Evolutionary conservation across 495 filamentous ascomycete genomes (phyloP).

Genomic region (Penicillium parvum): DNA sequence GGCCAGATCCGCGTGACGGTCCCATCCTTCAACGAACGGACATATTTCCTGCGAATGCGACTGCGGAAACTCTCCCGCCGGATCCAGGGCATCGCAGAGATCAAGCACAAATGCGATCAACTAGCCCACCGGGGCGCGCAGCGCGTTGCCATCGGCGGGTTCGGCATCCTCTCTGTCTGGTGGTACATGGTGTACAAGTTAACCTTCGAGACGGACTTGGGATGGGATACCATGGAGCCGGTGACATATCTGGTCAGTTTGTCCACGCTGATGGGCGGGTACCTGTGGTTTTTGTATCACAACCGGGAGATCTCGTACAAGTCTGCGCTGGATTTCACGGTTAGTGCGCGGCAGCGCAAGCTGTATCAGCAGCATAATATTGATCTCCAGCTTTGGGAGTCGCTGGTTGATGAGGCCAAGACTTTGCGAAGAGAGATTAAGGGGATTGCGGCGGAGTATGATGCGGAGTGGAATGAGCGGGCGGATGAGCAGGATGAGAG

Average conservation of each 20-base stretch:
- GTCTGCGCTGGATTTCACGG: slow-evolving; percentile 78
- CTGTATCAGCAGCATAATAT: slow-evolving; percentile 74
- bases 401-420: slow-evolving; percentile 77
- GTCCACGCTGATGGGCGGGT: slow-evolving; percentile 79
- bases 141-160: slow-evolving; percentile 74
- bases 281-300: slow-evolving; percentile 91
- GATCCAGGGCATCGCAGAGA: slow-evolving; percentile 59
- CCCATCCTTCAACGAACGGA: slow-evolving; percentile 84
- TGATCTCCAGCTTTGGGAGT: slow-evolving; percentile 72
- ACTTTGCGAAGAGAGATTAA: slow-evolving; percentile 74
- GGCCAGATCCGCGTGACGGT: slow-evolving; percentile 73
- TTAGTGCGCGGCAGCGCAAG: slow-evolving; percentile 69
- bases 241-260: slow-evolving; percentile 84
- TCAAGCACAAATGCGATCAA: slow-evolving; percentile 80
- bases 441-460: slow-evolving; percentile 78
- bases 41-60: slow-evolving; percentile 74
- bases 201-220: slow-evolving; percentile 72
- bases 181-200: slow-evolving; percentile 75
- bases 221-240: slow-evolving; percentile 92
- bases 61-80: slow-evolving; percentile 65
- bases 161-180: slow-evolving; percentile 66
- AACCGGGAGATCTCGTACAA: slow-evolving; percentile 85
- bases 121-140: slow-evolving; percentile 73
- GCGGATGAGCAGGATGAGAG: slow-evolving; percentile 69
- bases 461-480: slow-evolving; percentile 89